phyloP scores from a whole-genome alignment of 202 grass and related monocot genomes.

The Musa balbisiana region DNA sequence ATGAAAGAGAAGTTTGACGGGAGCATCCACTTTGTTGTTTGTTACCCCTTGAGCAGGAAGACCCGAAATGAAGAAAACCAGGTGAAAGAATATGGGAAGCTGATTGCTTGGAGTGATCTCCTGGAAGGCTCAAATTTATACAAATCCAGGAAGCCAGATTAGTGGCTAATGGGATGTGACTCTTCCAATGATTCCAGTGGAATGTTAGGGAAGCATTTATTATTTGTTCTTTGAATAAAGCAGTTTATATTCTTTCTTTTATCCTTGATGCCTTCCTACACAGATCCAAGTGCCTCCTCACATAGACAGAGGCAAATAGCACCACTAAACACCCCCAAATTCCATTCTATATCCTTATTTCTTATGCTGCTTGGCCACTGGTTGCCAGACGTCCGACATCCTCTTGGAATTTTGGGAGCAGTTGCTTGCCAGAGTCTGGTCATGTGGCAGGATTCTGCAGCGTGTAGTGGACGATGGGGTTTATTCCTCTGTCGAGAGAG shows the following conservation, averaged over 20 bases:
- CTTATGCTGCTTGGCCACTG: neutral
- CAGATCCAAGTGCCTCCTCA: neutral
- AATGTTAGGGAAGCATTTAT: neutral
- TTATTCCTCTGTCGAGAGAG: too few species aligned
- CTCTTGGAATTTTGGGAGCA: too few species aligned
- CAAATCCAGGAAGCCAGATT: neutral
- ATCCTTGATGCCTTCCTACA: conserved; percentile 1
- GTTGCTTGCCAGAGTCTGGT: too few species aligned
- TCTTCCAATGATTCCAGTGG: neutral
- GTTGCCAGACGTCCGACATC: too few species aligned
- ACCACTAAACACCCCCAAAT: neutral
- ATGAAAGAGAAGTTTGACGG: neutral
- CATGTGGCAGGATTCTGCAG: too few species aligned
- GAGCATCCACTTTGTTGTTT: too few species aligned
- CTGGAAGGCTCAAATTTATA: neutral
- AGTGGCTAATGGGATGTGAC: neutral
- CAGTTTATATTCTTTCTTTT: neutral
- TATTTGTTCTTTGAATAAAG: neutral
- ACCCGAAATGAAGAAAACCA: neutral
- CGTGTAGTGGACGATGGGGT: too few species aligned
- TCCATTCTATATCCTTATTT: neutral
- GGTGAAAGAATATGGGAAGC: neutral
- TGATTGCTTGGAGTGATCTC: neutral
- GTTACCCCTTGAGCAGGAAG: neutral
- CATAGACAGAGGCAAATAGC: too few species aligned